Conservation (phyloP, 2,329 filamentous ascomycete species). For the Rutstroemia sydowiana region DNA sequence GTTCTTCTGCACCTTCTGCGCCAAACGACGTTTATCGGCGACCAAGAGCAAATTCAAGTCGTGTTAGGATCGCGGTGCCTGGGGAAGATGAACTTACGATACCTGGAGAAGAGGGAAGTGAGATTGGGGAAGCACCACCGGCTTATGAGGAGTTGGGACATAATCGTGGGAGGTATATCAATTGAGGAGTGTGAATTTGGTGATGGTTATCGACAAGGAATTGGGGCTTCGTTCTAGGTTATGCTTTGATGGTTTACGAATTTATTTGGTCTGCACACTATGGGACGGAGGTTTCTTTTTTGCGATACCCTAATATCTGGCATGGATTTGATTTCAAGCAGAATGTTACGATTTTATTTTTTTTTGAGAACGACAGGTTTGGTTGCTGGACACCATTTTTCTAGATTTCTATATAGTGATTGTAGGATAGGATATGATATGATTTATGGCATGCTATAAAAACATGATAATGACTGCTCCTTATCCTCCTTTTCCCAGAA, state of each 20-base stretch:
- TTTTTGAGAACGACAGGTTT: too few species aligned
- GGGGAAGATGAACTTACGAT: constrained; percentile 9
- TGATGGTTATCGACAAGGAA: background rate
- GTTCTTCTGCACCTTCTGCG: constrained; percentile 7
- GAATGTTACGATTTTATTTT: too few species aligned
- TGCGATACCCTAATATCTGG: too few species aligned
- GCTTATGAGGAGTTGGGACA: constrained; percentile 1
- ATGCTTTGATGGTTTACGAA: background rate
- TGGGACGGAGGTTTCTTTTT: too few species aligned
- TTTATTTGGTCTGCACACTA: too few species aligned
- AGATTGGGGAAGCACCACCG: background rate
- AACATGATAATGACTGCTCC: too few species aligned
- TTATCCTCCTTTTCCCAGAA: too few species aligned
- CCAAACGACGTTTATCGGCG: background rate
- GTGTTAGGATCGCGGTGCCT: constrained; percentile 9
- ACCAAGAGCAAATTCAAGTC: constrained; percentile 1
- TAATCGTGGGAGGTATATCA: background rate
- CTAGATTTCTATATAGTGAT: too few species aligned
- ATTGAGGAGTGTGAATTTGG: background rate
- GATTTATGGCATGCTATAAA: too few species aligned
- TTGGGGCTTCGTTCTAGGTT: background rate
- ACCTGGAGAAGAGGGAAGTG: constrained; percentile 5
- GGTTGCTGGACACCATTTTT: too few species aligned
- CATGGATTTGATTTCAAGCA: too few species aligned
- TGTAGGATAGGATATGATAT: too few species aligned